Evolutionary conservation across 257 asterid genomes (phyloP), one percentile per base, ranked within the genome.

Genomic region (Petunia axillaris): DNA sequence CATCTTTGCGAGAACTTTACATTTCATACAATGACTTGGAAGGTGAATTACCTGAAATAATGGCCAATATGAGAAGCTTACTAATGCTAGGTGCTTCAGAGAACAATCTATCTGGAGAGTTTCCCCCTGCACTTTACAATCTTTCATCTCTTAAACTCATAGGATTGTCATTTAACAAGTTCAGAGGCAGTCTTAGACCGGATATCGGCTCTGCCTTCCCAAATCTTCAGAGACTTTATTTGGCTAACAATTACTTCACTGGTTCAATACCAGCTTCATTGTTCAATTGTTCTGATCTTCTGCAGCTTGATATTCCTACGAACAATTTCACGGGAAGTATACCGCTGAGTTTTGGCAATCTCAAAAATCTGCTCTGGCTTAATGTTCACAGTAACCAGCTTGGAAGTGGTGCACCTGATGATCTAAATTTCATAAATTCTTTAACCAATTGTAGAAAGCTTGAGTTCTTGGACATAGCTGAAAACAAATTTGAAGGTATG

Each of bases 241-340:
- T 88, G 83, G 86, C 83, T 35, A 65, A 35, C 77, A 90, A 88
- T 63, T 82, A 79, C 64, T 88, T 90, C 82, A 75, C 82, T 3
- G 89, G 91, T 9, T 46, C 82, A 4, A 81, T 89, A 65, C 93
- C 91, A n/a, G 76, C 79, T 46, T 85, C 91, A 50, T 55, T 87
- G 71, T 81, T 90, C 71, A 89, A 88, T 75, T 87, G 85, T 62
- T 78, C 89, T 25, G 83, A 82, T 14, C 88, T 86, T 76, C 64
- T 54, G 3, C 78, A 35, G 78, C 63, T 89, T 63, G 93, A 88
- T 5, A n/a, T 88, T 25, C 75, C 67, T 8, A 55, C 2, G n/a
- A 89, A 90, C 50, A 86, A 84, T 79, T 85, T 90, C 79, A 82
- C 87, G 2, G 91, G 91, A 52, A 82, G 55, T 55, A 77, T 85